Evolutionary conservation across 2,329 filamentous ascomycete species (phyloP), one percentile per base, ranked within the genome.

Genomic region (Pezicula radicicola): DNA sequence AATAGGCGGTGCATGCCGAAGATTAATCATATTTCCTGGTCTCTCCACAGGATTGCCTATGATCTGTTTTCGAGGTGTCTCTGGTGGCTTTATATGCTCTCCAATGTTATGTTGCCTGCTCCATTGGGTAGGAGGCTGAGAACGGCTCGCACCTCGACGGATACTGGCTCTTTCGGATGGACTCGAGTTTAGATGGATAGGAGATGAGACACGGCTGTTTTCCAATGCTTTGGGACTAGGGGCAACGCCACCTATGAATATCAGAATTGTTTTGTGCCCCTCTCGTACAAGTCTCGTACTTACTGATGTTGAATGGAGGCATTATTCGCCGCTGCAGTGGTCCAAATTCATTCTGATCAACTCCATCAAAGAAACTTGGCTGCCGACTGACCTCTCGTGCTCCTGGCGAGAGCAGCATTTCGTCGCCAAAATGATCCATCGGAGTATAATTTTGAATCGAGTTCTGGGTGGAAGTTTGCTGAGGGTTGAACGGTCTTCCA

Each of bases 1-100:
- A 27, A 63, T 62, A 2, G 65, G 64, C 9, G 66, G 65, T 43
- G 56, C 60, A 60, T 64, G 60, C 35, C 40, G 53, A 25, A 64
- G 52, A 36, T 58, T 25, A 19, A 63, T 44, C 7, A 48, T 50
- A 18, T 56, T 49, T 7, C 51, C 43, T 27, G 36, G 53, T 18
- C 18, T 37, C 4, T 28, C 48, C 19, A 25, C 35, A 36, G 41
- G 8, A 40, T 25, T 6, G 15, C 49, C 46, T 15, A 27, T 48
- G 25, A 16, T 52, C n/a, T 53, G 51, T 21, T 47, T 39, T 21
- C 27, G 49, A 28, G 56, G 57, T 27, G 57, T 58, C 25, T 53
- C 37, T 10, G 51, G 50, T n/a, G 42, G 35, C 4, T 48, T 19
- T 8, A 44, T 27, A 15, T 50, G 13, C 28, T 50, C 39, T 25